Evolutionary conservation across 1,284 basidiomycete genomes (phyloP), one percentile per base, ranked within the genome.

Genomic region (Pseudozyma hubeiensis): DNA sequence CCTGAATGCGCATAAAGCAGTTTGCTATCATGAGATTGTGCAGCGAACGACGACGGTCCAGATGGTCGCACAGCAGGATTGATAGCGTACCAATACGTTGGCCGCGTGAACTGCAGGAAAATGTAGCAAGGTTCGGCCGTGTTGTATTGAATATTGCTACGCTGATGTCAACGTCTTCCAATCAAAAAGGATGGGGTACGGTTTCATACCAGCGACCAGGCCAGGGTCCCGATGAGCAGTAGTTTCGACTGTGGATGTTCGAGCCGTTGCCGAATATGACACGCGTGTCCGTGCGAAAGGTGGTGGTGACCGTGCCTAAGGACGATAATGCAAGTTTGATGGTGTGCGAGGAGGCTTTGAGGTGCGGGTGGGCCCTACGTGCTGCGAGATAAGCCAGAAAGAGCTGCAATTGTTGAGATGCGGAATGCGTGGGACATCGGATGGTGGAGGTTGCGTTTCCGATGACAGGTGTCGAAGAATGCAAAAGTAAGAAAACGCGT

Each of bases 401-500:
- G 50, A 44, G 35, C 50, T 62, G 50, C 51, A 41, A 47, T 58
- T 35, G 57, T n/a, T 53, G 52, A 37, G 53, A 55, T 53, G 66
- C 57, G 35, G 43, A 37, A 14, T 41, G 24, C 24, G 24, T 24
- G 24, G 24, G 24, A 24, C 4, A 24, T 40, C 44, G 11, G 35
- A 31, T 61, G 67, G 62, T 69, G 65, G 65, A 68, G 65, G 60
- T 8, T 58, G 55, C 37, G n/a, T 58, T 62, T 45, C 64, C 48
- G 49, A 31, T 66, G 64, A 66, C 64, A 66, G 58, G 49, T 61
- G 57, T 66, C 58, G 58, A 56, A 51, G 58, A 52, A 55, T 60
- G 54, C 62, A 39, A 64, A 43, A 31, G 52, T 58, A 19, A 41
- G 49, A 34, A 48, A 31, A 64, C 43, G 45, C 41, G 40, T 45